A percentile compares a stretch with the other conserved stretches of the same genome.
These are phyloP conservation scores for Hypholoma fasciculare DNA, from an alignment of 768 basidiomycete species.

Conservation along the genomic window DNA sequence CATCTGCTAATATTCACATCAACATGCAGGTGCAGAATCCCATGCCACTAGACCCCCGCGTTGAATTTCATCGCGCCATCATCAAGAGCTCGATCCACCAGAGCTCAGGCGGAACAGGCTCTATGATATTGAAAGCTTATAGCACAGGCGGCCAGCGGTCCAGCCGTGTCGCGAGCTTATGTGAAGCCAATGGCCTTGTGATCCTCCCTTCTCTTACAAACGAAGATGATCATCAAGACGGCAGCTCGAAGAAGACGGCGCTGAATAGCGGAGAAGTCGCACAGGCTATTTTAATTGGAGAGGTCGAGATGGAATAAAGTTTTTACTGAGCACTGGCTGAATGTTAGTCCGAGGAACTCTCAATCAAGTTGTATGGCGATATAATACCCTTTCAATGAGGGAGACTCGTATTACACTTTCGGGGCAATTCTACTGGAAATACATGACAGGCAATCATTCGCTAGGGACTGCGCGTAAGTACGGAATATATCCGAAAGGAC, in stretches of 20 bases:
- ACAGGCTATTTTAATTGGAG: constrained; percentile 69
- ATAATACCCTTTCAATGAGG: too few relatives aligned
- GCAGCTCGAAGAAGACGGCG: constrained; percentile 13
- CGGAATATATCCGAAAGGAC: not conserved
- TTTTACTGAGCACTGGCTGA: not conserved
- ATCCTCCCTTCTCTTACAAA: constrained; percentile 50
- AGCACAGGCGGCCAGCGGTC: constrained; percentile 90
- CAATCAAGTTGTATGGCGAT: not conserved
- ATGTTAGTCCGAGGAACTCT: not conserved
- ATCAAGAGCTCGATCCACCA: constrained; percentile 31
- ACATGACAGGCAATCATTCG: too few relatives aligned
- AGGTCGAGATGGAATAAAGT: constrained; percentile 37
- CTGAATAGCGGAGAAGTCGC: constrained; percentile 57
- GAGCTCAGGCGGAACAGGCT: constrained; percentile 27
- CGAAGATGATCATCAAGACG: constrained; percentile 21
- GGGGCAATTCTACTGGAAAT: too few relatives aligned
- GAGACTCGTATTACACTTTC: too few relatives aligned
- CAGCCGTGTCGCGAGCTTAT: constrained; percentile 77
- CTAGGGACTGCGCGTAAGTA: too few relatives aligned
- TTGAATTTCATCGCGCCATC: constrained; percentile 82
- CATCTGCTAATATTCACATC: not conserved
- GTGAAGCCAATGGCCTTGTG: constrained; percentile 78
- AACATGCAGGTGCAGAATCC: constrained; percentile 49
- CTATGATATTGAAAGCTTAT: constrained; percentile 51
- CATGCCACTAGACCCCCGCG: constrained; percentile 71